Evolutionary conservation across 176 grass and related monocot genomes (phyloP), one percentile per base, ranked within the genome.

Genomic region (Poa pratensis): DNA sequence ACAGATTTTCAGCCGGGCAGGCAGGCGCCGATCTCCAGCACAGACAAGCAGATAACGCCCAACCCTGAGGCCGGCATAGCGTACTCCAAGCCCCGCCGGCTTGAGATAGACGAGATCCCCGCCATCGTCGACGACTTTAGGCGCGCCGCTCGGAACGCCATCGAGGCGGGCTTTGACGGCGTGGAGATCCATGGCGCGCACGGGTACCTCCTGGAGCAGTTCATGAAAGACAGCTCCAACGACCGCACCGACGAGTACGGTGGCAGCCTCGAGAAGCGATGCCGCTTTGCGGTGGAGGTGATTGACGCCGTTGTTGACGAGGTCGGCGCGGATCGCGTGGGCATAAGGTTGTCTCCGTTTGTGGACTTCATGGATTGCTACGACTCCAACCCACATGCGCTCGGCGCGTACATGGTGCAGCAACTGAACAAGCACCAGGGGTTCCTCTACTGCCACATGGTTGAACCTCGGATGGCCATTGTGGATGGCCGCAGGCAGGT

Each of bases 161-260:
- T 86, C 0, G 78, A 86, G 9, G 83, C 88, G 0, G 88, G 83
- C 0, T 86, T 90, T 17, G 78, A 90, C 3, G 88, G 83, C 9
- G 88, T 86, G 0, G 88, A 90, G 78, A 76, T 90, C 42, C 88
- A 89, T 22, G 71, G 83, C 2, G 83, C 78, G 4, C 61, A 86
- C 5, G 88, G 83, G 0, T 86, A 46, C 18, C 71, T 89, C 17
- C 6, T 90, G 0, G 88, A 90, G 52, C 88, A 86, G 1, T 90
- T 90, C 63, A 90, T 90, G 88, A 90, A 90, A 53, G 88, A 90
- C 0, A 73, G 78, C 12, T n/a, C 23, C 1, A 90, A 90, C 0
- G 83, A 90, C 14, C 88, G 88, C 17, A 32, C 42, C 2, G 88
- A 86, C 19, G 3, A 53, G 19, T 86, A 90, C 0, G 83, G 83